Conservation (phyloP, 352 stramenopile species). For the Phytophthora sojae region DNA sequence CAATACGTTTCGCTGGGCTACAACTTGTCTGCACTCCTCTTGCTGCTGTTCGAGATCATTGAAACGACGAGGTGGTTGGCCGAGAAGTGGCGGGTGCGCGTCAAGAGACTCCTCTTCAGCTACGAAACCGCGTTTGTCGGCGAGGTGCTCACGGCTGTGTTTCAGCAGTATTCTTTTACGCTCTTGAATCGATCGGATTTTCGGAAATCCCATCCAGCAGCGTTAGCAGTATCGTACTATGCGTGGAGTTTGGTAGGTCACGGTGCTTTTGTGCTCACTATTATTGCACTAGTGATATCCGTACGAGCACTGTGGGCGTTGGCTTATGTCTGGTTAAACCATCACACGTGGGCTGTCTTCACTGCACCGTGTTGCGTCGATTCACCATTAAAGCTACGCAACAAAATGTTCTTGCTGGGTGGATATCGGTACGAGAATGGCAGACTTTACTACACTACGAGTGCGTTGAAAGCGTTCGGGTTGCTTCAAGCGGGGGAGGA, state of each 20-base stretch:
- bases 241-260: slow-evolving; percentile 18
- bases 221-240: slow-evolving; percentile 26
- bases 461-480: slow-evolving; percentile 17
- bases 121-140: slow-evolving; percentile 22
- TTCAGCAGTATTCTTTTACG: slow-evolving; percentile 17
- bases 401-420: slow-evolving; percentile 20
- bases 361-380: slow-evolving; percentile 18
- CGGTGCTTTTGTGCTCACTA: slow-evolving; percentile 20
- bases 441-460: slow-evolving; percentile 19
- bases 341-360: slow-evolving; percentile 19
- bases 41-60: slow-evolving; percentile 34
- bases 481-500: slow-evolving; percentile 15
- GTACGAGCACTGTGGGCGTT: slow-evolving; percentile 17
- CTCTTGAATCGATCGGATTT: slow-evolving; percentile 14
- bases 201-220: slow-evolving; percentile 10
- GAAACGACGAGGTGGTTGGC: slow-evolving; percentile 18
- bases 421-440: slow-evolving; percentile 10
- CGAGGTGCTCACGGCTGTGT: slow-evolving; percentile 4
- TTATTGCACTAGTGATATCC: slow-evolving; percentile 21
- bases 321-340: slow-evolving; percentile 10
- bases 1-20: slow-evolving; percentile 40
- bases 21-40: slow-evolving; percentile 28
- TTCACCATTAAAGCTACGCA: slow-evolving; percentile 10
- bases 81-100: slow-evolving; percentile 12
- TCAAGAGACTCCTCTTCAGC: slow-evolving; percentile 24